Evolutionary conservation across 2,329 filamentous ascomycete genomes (phyloP).

Genomic region (Myriosclerotinia curreyana): DNA sequence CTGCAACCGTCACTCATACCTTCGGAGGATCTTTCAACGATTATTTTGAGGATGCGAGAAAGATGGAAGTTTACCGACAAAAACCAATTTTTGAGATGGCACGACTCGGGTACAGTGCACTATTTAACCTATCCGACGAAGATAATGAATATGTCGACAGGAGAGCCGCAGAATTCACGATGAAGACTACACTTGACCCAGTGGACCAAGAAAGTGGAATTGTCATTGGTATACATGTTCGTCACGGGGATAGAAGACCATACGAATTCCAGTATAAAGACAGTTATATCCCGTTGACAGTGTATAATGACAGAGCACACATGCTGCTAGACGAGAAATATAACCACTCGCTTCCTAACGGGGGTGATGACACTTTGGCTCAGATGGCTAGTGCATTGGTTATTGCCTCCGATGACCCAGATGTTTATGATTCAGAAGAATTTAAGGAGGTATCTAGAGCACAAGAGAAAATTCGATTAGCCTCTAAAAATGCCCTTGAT

Average conservation of each 20-base stretch:
- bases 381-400: conserved; percentile 51
- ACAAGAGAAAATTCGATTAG: conserved; percentile 74
- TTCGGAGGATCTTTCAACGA: conserved; percentile 60
- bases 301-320: conserved; percentile 60
- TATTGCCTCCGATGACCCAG: conserved; percentile 78
- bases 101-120: conserved; percentile 65
- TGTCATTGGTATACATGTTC: conserved; percentile 71
- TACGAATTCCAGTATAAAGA: conserved; percentile 72
- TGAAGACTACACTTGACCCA: conserved; percentile 44
- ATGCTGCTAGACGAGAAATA: conserved; percentile 52
- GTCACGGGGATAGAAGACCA: conserved; percentile 75
- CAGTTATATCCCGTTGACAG: conserved; percentile 72
- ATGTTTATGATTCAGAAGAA: conserved; percentile 65
- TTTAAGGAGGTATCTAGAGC: conserved; percentile 58
- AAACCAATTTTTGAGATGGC: conserved; percentile 66
- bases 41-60: conserved; percentile 49
- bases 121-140: conserved; percentile 66
- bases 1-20: conserved; percentile 60
- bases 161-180: conserved; percentile 56
- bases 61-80: conserved; percentile 51
- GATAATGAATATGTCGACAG: conserved; percentile 63
- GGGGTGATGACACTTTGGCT: conserved; percentile 40
- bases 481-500: conserved; percentile 56
- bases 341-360: conserved; percentile 42
- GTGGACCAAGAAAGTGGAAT: conserved; percentile 48